Conservation (phyloP, 2,329 filamentous ascomycete genomes). For the Alternaria sp. region DNA sequence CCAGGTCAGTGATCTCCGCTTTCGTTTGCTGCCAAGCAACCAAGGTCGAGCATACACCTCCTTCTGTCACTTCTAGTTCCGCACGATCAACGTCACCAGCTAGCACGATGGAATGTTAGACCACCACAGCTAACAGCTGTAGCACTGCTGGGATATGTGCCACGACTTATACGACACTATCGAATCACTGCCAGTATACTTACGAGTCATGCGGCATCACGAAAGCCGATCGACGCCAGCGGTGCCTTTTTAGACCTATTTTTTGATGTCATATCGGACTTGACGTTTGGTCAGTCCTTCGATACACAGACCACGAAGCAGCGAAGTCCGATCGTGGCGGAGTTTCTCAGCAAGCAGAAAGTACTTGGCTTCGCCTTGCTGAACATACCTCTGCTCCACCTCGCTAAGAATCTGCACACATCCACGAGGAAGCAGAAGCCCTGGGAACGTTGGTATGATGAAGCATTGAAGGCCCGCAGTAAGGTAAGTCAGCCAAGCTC, state of each 20-base stretch:
- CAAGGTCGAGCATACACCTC: neutral
- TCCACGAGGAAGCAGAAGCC: neutral
- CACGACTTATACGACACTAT: neutral
- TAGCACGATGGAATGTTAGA: slow-evolving; percentile 26
- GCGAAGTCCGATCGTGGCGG: neutral
- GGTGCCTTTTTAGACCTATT: neutral
- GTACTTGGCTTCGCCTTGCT: neutral
- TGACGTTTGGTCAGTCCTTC: neutral
- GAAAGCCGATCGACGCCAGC: neutral
- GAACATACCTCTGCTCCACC: neutral
- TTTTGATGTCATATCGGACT: neutral
- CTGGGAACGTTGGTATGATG: slow-evolving; percentile 14
- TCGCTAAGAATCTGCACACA: neutral
- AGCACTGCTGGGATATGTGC: neutral
- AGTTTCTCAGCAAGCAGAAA: neutral
- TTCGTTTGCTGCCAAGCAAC: neutral
- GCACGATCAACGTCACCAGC: neutral
- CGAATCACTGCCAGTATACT: neutral
- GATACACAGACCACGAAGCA: neutral
- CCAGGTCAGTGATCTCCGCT: slow-evolving; percentile 14
- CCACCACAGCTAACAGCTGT: neutral
- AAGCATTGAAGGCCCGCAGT: slow-evolving; percentile 11
- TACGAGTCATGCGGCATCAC: neutral
- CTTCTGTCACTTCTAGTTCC: neutral
- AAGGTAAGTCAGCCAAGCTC: slow-evolving; percentile 2